Evolutionary conservation across 176 grass and related monocot genomes (phyloP).

Genomic region (Avena eriantha): DNA sequence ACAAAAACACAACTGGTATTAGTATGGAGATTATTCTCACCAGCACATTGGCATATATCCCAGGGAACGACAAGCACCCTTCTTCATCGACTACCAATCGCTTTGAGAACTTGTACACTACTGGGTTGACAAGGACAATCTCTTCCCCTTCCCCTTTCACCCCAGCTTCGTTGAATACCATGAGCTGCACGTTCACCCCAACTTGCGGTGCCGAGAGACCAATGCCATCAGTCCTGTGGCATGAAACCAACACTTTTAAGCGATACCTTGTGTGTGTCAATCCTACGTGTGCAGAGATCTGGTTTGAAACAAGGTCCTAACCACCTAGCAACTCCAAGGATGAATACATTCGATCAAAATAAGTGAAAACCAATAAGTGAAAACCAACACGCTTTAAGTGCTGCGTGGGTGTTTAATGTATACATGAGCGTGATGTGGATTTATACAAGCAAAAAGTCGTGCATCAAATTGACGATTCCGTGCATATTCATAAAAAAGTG

Average conservation of each 20-base stretch:
- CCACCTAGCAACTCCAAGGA: neutral
- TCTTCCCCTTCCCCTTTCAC: constrained; percentile 86
- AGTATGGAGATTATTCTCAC: constrained; percentile 39
- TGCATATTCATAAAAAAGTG: neutral
- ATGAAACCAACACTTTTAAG: constrained; percentile 26
- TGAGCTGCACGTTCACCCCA: constrained; percentile 92
- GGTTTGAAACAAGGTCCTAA: neutral
- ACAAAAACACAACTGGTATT: constrained; percentile 31
- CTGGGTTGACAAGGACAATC: constrained; percentile 90
- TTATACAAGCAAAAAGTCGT: neutral
- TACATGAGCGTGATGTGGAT: neutral
- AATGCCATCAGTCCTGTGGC: constrained; percentile 87
- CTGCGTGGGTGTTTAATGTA: neutral
- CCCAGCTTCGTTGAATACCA: constrained; percentile 94
- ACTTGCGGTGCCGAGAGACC: constrained; percentile 96
- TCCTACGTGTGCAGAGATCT: neutral
- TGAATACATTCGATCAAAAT: constrained; percentile 2
- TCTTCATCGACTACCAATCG: constrained; percentile 69
- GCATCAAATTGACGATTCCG: neutral
- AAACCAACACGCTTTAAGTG: neutral
- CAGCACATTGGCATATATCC: constrained; percentile 92
- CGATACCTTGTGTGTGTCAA: neutral
- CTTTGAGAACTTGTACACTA: constrained; percentile 77
- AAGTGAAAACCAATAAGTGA: constrained; percentile 8
- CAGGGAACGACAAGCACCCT: constrained; percentile 96